Conservation (phyloP, 805 yeast species). For the Candida corydali region DNA sequence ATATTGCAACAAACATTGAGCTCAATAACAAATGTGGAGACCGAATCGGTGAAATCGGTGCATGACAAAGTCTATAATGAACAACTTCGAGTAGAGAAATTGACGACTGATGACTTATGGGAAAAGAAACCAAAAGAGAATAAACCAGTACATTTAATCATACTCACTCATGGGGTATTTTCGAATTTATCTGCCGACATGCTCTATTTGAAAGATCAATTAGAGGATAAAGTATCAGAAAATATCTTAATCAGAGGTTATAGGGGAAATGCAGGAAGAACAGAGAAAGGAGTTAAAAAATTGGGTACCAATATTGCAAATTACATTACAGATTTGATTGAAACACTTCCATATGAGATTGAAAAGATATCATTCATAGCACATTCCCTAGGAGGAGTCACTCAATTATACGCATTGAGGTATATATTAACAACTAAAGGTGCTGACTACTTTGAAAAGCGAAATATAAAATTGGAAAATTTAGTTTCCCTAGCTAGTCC, state of each 20-base stretch:
- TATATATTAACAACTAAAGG: constrained; percentile 31
- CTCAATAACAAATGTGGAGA: not conserved
- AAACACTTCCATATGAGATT: constrained; percentile 16
- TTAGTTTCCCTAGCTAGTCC: constrained; percentile 42
- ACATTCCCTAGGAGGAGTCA: constrained; percentile 42
- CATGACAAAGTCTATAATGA: constrained; percentile 15
- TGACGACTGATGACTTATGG: constrained; percentile 33
- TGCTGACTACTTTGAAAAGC: constrained; percentile 22
- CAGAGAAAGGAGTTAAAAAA: constrained; percentile 37
- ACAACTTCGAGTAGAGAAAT: constrained; percentile 22
- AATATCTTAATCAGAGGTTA: constrained; percentile 36
- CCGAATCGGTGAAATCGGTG: not conserved
- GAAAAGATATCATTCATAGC: constrained; percentile 37
- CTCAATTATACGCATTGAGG: constrained; percentile 38
- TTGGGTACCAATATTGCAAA: constrained; percentile 30
- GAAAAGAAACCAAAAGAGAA: constrained; percentile 17
- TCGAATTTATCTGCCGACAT: constrained; percentile 43
- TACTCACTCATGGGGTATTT: constrained; percentile 42
- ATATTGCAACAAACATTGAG: constrained; percentile 12
- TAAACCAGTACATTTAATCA: constrained; percentile 35
- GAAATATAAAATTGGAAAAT: constrained; percentile 27
- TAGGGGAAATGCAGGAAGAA: constrained; percentile 36
- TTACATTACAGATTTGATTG: constrained; percentile 24
- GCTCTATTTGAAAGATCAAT: constrained; percentile 35
- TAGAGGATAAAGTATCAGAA: constrained; percentile 24